Base-by-base conservation (phyloP, 2,329 filamentous ascomycete species). In the Mycosphaerella sp. region DNA sequence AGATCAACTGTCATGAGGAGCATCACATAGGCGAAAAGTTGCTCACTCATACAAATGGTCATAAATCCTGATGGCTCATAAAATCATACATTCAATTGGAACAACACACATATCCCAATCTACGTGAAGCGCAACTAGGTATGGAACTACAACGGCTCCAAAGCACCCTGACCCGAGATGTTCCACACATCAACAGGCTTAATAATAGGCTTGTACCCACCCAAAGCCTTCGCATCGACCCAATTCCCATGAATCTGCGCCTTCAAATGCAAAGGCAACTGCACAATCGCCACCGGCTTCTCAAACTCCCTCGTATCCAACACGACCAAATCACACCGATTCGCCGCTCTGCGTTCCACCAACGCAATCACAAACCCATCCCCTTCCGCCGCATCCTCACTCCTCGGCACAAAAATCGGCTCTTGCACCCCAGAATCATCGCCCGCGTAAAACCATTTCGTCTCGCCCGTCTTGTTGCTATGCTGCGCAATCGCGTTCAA, bases 301-400 rank as follows among this genome's bases (percentile, higher is more conserved):
- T 59, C 60, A 18, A 74, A 62, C 12, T 70, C 61, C 52, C 50
- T 58, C 4, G 73, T 72, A 50, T 75, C 71, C 42, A 76, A 63
- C 4, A 75, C 66, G 6, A 71, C 55, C 7, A 73, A 62, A 40
- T 72, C 70, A 44, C 55, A 57, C 9, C 55, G 50, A 30, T 47
- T 49, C 10, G 46, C 55, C 16, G 41, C 50, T 1, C 44, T 47
- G 37, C 69, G 59, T 34, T 71, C 58, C 9, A 75, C 73, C 67
- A 71, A 41, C 14, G 73, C 73, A 27, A 77, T 70, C 32, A 77
- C 61, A 55, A 76, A 79, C 1, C 77, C 77, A 48, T 79, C 75
- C 1, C 75, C 76, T 57, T 79, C 76, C 1, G 50, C 63, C 0
- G 65, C 69, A 21, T 67, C 68, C 1, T 68, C 66, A 0, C 63